phyloP scores from a whole-genome alignment of 352 stramenopile species.

The Globisporangium uncinulatum region DNA sequence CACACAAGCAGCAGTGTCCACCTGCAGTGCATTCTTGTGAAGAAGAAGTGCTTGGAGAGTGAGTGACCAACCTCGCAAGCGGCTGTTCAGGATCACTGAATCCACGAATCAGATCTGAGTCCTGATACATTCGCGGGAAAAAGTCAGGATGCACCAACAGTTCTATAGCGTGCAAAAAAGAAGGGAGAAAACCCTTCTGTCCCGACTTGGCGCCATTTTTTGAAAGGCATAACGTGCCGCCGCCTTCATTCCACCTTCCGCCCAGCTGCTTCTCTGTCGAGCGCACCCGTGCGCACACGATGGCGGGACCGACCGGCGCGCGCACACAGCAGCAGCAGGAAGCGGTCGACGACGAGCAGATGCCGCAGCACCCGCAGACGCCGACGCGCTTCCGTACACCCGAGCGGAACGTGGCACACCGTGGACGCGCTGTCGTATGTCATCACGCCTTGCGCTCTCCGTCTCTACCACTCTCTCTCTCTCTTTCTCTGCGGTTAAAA shows the following conservation, averaged over 20 bases:
- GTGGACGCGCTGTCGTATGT: slow-evolving; percentile 26
- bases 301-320: slow-evolving; percentile 8
- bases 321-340: slow-evolving; percentile 10
- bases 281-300: not conserved
- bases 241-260: slow-evolving; percentile 5
- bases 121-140: no score
- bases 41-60: no score
- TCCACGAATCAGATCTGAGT: no score
- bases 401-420: slow-evolving; percentile 14
- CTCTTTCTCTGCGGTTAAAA: not conserved
- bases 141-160: no score
- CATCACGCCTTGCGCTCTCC: not conserved
- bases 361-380: slow-evolving; percentile 11
- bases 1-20: not conserved
- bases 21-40: no score
- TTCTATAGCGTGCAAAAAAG: not conserved
- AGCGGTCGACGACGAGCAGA: not conserved
- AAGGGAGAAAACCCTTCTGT: not conserved
- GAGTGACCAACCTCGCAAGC: no score
- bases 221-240: slow-evolving; percentile 1
- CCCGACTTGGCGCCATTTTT: not conserved
- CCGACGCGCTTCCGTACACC: slow-evolving; percentile 13
- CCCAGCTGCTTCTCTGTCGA: no score
- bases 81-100: no score
- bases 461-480: not conserved